Conservation (phyloP, 495 filamentous ascomycete genomes). For the Aspergillus coremiiformis region DNA sequence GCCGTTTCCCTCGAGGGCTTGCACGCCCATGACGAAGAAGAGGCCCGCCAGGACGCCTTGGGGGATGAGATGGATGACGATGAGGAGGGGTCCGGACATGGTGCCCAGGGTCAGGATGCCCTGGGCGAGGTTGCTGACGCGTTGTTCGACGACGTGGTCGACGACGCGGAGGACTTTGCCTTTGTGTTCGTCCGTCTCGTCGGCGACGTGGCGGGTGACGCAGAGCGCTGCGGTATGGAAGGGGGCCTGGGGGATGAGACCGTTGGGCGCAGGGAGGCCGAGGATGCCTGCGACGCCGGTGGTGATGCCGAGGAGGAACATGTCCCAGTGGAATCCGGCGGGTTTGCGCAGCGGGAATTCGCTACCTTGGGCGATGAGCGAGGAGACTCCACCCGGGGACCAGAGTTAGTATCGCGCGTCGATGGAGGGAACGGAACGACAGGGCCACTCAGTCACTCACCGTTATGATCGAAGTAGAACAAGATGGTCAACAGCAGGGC, state of each 20-base stretch:
- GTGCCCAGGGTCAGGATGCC: conserved; percentile 78
- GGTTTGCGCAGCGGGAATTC: conserved; percentile 90
- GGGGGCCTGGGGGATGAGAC: conserved; percentile 86
- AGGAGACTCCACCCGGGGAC: no score
- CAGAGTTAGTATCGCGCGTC: no score
- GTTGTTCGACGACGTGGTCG: conserved; percentile 82
- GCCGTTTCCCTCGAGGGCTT: conserved; percentile 73
- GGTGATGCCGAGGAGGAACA: conserved; percentile 85
- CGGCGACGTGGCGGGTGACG: conserved; percentile 57
- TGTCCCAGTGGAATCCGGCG: conserved; percentile 92
- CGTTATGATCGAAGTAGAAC: conserved; percentile 92
- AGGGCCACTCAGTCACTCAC: conserved; percentile 28
- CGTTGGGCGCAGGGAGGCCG: conserved; percentile 86
- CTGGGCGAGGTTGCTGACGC: conserved; percentile 77
- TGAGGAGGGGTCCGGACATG: conserved; percentile 78
- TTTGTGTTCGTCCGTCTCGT: conserved; percentile 51
- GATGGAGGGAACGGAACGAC: background rate
- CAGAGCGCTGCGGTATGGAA: conserved; percentile 85
- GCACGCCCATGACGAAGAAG: conserved; percentile 91
- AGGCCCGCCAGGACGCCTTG: conserved; percentile 82
- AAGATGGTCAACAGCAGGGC: conserved; percentile 77
- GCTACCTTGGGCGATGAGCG: conserved; percentile 84
- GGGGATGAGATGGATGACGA: conserved; percentile 78
- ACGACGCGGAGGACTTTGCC: conserved; percentile 54
- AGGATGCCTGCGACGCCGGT: conserved; percentile 77